A percentile compares a stretch with the other conserved stretches of the same genome.
phyloP scores from a whole-genome alignment of 495 filamentous ascomycete species.

The Aspergillus sclerotiicarbonarius region DNA sequence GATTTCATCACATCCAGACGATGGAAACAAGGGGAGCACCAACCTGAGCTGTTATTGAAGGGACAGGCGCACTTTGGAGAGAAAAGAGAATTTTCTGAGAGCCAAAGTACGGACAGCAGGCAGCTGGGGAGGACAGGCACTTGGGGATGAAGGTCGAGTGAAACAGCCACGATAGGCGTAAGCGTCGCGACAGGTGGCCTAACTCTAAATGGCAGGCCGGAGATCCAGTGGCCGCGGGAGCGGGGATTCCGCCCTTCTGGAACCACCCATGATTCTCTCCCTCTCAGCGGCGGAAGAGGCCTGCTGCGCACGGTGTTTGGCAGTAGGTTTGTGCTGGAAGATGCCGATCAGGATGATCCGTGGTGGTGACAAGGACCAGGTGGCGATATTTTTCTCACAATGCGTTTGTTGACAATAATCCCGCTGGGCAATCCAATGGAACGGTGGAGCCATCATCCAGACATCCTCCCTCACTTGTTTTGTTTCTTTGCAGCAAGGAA shows the following conservation, averaged over 20 bases:
- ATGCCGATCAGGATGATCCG: too few species aligned
- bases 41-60: constrained; percentile 21
- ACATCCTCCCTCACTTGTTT: too few species aligned
- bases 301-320: too few species aligned
- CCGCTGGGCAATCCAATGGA: too few species aligned
- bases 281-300: not conserved
- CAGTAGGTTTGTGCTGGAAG: too few species aligned
- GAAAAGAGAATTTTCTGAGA: constrained; percentile 10
- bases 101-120: constrained; percentile 30
- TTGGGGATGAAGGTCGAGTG: constrained; percentile 20
- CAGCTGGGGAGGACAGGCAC: constrained; percentile 23
- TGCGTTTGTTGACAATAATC: too few species aligned
- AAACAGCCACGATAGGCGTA: constrained; percentile 26
- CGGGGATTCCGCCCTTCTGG: constrained; percentile 12
- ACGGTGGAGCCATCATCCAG: too few species aligned
- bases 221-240: constrained; percentile 11
- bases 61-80: constrained; percentile 22
- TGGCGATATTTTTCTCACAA: too few species aligned
- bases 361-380: too few species aligned
- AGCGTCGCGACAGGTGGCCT: constrained; percentile 21
- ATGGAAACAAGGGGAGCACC: constrained; percentile 8
- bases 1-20: not conserved
- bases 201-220: constrained; percentile 19
- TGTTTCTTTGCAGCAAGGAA: too few species aligned
- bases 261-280: not conserved